These are phyloP conservation scores for Zygosaccharomyces kombuchaensis DNA, from an alignment of 805 yeast species.

Conservation along the genomic window DNA sequence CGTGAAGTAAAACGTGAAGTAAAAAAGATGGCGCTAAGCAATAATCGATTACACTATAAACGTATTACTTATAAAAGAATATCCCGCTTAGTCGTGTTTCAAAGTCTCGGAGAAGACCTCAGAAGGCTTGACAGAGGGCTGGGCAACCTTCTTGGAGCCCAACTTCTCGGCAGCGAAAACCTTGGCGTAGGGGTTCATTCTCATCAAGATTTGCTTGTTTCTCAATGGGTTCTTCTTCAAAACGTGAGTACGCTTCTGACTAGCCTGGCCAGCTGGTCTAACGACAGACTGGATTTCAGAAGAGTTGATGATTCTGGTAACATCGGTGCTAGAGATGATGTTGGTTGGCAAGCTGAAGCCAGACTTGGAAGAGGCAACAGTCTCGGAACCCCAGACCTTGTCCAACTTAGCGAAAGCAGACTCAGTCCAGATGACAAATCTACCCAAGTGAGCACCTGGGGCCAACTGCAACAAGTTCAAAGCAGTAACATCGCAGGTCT, in stretches of 20 bases:
- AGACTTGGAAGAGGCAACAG: conserved; percentile 77
- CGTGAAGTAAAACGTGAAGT: background rate
- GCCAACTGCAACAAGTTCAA: conserved; percentile 97
- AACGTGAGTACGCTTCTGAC: conserved; percentile 91
- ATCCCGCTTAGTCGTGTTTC: conserved; percentile 49
- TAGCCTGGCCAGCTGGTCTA: conserved; percentile 92
- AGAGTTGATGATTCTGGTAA: conserved; percentile 96
- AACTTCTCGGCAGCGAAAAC: conserved; percentile 88
- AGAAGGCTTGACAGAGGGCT: conserved; percentile 63
- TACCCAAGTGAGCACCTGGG: conserved; percentile 99
- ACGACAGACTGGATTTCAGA: conserved; percentile 97
- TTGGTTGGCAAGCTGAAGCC: conserved; percentile 90
- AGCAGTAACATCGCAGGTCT: conserved; percentile 86
- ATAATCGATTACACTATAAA: no score
- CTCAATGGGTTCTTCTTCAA: conserved; percentile 98
- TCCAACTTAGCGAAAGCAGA: conserved; percentile 95
- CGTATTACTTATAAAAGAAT: background rate
- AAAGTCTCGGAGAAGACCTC: conserved; percentile 65
- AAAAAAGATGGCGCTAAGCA: background rate
- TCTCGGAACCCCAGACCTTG: conserved; percentile 93
- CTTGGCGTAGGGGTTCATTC: conserved; percentile 99
- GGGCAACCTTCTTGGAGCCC: conserved; percentile 75
- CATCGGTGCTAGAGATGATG: conserved; percentile 94
- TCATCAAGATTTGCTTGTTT: conserved; percentile 97
- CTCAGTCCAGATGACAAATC: conserved; percentile 99